Base-by-base conservation (phyloP, 177 flowering plant genomes). In the Vitis hybrid region DNA sequence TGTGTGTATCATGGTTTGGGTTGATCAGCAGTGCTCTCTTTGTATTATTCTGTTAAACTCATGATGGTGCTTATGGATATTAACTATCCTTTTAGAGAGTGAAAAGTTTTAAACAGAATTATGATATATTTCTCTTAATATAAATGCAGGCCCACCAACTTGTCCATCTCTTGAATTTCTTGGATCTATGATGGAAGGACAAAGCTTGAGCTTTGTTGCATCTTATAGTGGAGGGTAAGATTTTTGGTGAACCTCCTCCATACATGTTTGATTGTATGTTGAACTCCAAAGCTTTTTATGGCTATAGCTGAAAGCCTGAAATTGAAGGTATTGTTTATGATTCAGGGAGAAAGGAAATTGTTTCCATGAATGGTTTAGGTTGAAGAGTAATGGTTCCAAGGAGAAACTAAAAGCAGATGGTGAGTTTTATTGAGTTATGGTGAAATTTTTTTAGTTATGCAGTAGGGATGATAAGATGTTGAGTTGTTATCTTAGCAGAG, bases 141-240 rank as follows among this genome's bases (percentile, higher is more conserved):
- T 23, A 23, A 23, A 23, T 23, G 71, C 83, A 95, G 99, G 99
- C 1, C 89, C 80, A n/a, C 99, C 99, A 61, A 88, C 86, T 63
- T 95, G 99, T 79, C 85, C 80, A 39, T 86, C 87, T 54, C 86
- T 95, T 70, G 86, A 86, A 73, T 85, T 91, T 78, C 75, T 69
- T 51, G 98, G 98, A 69, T 85, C 87, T 32, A 68, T 86, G 81
- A 75, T 88, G 56, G 98, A 95, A 85, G 99, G 99, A 51, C 80
- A 85, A 51, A 88, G 84, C n/a, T 72, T 95, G 77, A 84, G 82
- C 72, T 87, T 89, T 71, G 64, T 70, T 58, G 94, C 89, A 55
- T 72, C 88, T 57, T 95, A 95, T 59, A 84, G 75, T 79, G 99
- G 99, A 79, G 99, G 99, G 99, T 93, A 60, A 75, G 84, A 71